Base-by-base conservation (phyloP, 1,284 basidiomycete genomes). In the Porodaedalea pini region DNA sequence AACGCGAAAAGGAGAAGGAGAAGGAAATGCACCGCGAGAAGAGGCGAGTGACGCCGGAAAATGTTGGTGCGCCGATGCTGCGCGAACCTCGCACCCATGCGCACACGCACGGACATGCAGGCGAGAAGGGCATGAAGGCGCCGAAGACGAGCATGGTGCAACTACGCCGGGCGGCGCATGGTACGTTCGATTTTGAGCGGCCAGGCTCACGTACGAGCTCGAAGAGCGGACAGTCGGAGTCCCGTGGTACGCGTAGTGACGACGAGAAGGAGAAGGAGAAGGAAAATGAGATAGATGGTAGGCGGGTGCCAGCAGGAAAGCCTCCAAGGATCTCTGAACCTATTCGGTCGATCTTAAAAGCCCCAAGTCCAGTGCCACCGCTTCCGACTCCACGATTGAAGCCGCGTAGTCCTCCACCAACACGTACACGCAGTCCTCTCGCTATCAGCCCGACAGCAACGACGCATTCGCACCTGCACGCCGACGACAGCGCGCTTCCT, bases 101-200 rank as follows among this genome's bases (percentile, higher is more conserved):
- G 21, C 43, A 49, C 29, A n/a, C 23, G 13, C 44, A 50, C 25
- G 23, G 8, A 17, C 45, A 47, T 47, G 25, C 45, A 21, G 45
- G 39, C 25, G 58, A 56, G 40, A 56, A 56, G 40, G 56, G 50
- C 7, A n/a, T 45, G 31, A 45, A 54, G 19, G 31, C 45, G 2
- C 25, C 49, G 7, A 53, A 48, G 41, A 11, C 41, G 19, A 51
- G 37, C 11, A 8, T 45, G 32, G 40, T 49, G 10, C 50, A 52
- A 17, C 13, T 57, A 21, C 37, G 56, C 2, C 54, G 52, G 13
- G 37, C 41, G 15, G 58, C 54, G 15, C 58, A 52, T 40, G 85
- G 84, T 4, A 86, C 81, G 64, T 89, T 88, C 66, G 86, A 90
- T 65, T 88, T 89, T 63, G 87, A 89, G 69, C 73, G 82, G 25